Conservation (phyloP, 176 grass and related monocot species). For the Leersia perrieri region DNA sequence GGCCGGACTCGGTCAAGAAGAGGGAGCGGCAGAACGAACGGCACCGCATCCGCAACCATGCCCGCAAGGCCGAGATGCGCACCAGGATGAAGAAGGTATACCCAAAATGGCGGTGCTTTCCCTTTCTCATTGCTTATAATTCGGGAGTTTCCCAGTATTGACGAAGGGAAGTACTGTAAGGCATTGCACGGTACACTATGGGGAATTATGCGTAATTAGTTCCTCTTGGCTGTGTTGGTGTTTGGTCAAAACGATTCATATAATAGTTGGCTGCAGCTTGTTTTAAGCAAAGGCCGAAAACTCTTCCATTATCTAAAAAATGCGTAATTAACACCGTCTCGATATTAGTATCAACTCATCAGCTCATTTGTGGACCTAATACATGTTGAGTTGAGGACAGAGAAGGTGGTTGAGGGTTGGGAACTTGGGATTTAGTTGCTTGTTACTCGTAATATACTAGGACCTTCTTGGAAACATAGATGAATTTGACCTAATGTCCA, state of each 20-base stretch:
- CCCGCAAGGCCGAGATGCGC: slow-evolving; percentile 75
- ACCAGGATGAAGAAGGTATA: slow-evolving; percentile 75
- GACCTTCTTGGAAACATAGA: too few relatives aligned
- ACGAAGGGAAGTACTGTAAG: background rate
- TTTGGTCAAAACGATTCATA: too few relatives aligned
- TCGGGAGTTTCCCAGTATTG: background rate
- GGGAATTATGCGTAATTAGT: background rate
- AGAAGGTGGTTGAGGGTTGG: background rate
- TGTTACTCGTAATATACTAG: too few relatives aligned
- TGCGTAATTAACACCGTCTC: too few relatives aligned
- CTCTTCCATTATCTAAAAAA: too few relatives aligned
- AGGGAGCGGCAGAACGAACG: slow-evolving; percentile 71
- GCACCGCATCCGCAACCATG: slow-evolving; percentile 58
- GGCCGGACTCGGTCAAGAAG: slow-evolving; percentile 58
- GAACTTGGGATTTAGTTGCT: background rate
- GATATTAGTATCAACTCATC: background rate
- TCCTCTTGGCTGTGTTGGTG: too few relatives aligned
- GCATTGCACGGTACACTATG: background rate
- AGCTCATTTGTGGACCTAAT: background rate
- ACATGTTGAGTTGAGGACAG: background rate
- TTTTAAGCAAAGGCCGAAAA: too few relatives aligned
- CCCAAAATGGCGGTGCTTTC: background rate
- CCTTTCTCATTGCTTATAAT: background rate
- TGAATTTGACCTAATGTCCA: too few relatives aligned
- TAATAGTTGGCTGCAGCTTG: too few relatives aligned